Base-by-base conservation (phyloP, 306 rosid genomes). In the Adenanthera pavonina region DNA sequence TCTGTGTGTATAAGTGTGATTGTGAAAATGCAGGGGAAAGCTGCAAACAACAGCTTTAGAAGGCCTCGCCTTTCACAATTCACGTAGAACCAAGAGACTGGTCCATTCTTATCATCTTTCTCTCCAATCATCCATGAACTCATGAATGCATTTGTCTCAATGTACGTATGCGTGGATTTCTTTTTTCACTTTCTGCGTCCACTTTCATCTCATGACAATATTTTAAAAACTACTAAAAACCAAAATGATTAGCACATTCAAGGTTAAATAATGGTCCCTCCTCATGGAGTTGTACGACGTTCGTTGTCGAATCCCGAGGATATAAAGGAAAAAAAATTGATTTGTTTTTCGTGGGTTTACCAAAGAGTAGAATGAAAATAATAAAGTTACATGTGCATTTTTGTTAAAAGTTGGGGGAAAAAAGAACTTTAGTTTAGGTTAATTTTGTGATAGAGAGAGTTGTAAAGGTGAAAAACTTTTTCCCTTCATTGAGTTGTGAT, bases 271-370 rank as follows among this genome's bases (percentile, higher is more conserved):
- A 80, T 80, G 69, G 83, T 11, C 25, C 57, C 78, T 82, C 77
- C 78, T 82, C 77, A 60, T 46, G 44, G 76, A 68, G 81, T 52
- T 65, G 76, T 81, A 81, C 78, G 25, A 71, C 56, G 79, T 56
- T 75, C 68, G 49, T 48, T 19, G 52, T 71, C 80, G 86, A 78
- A 85, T 85, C 89, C 87, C 87, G 0, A 83, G 78, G 88, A 43
- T 59, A 60, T 25, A 25, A 25, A 25, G 30, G 30, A 25, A 56
- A 34, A 83, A 41, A 69, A 81, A 44, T 43, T 61, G 44, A 14
- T 53, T 53, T 68, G 12, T 75, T 49, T 73, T 6, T 71, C 13
- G 86, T 82, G 82, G 79, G 76, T 59, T 72, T 73, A 57, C 43
- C 13, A 38, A 25, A 15, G 53, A 53, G 64, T 20, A 57, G 81